Percentiles rank a stretch among this genome's conserved stretches.
Evolutionary conservation across 2,329 filamentous ascomycete genomes (phyloP).

Genomic region (Teratosphaeriaceae sp.): DNA sequence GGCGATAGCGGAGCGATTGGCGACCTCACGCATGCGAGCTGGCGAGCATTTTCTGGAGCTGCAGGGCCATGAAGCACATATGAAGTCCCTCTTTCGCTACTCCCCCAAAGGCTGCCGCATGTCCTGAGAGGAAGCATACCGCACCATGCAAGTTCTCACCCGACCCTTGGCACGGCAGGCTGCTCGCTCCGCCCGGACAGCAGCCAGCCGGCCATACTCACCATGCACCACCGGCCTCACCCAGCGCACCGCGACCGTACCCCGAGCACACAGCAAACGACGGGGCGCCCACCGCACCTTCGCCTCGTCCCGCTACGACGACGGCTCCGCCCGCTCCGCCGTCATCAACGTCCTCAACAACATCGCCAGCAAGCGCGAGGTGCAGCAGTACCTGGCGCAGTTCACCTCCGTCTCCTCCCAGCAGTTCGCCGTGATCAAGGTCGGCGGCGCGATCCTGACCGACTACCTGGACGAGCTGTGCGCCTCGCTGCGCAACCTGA

Average conservation of each 20-base stretch:
- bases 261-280: constrained; percentile 1
- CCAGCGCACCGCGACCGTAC: background rate
- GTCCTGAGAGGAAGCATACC: background rate
- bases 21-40: no score
- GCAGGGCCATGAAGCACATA: background rate
- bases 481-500: constrained; percentile 81
- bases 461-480: constrained; percentile 91
- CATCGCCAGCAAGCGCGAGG: constrained; percentile 92
- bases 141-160: constrained; percentile 10
- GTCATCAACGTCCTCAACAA: constrained; percentile 89
- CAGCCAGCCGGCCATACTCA: background rate
- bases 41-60: background rate
- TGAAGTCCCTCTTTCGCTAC: background rate
- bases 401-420: constrained; percentile 96
- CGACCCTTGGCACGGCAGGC: constrained; percentile 9
- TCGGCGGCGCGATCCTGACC: constrained; percentile 90
- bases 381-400: constrained; percentile 94
- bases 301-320: constrained; percentile 27
- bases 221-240: constrained; percentile 2
- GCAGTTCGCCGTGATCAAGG: constrained; percentile 97
- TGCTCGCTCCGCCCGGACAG: constrained; percentile 4
- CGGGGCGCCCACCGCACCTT: constrained; percentile 7
- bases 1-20: no score
- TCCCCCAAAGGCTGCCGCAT: constrained; percentile 8
- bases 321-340: constrained; percentile 65